Evolutionary conservation across 441 rosid genomes (phyloP).

Genomic region (Mallotus japonicus): DNA sequence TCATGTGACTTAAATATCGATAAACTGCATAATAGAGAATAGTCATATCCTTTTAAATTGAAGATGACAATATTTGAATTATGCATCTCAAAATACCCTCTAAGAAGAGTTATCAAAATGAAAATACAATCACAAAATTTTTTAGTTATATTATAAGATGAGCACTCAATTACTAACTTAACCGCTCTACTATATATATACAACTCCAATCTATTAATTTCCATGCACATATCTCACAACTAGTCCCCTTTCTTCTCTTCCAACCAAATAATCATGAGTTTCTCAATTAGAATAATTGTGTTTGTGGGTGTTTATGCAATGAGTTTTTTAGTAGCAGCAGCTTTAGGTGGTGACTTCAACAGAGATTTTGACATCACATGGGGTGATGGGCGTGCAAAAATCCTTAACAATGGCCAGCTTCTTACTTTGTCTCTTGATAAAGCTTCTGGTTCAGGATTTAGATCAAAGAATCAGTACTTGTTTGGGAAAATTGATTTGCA

Average conservation of each 20-base stretch:
- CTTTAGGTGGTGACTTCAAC: constrained; percentile 39
- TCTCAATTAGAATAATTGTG: not conserved
- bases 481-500: constrained; percentile 55
- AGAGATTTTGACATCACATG: constrained; percentile 50
- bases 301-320: not conserved
- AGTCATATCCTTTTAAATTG: no score
- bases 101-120: no score
- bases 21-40: no score
- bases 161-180: no score
- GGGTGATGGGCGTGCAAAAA: constrained; percentile 49
- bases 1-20: no score
- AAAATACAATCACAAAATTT: no score
- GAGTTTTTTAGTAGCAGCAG: not conserved
- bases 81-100: no score
- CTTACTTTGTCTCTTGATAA: constrained; percentile 53
- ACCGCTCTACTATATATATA: no score
- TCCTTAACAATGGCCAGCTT: constrained; percentile 46
- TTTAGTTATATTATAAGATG: no score
- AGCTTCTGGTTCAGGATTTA: constrained; percentile 54
- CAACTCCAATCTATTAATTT: no score
- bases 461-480: constrained; percentile 40
- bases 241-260: not conserved
- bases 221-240: no score
- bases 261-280: not conserved
- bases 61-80: no score